Evolutionary conservation across 169 alveolate genomes (phyloP).

Genomic region (Plasmodium vivax): DNA sequence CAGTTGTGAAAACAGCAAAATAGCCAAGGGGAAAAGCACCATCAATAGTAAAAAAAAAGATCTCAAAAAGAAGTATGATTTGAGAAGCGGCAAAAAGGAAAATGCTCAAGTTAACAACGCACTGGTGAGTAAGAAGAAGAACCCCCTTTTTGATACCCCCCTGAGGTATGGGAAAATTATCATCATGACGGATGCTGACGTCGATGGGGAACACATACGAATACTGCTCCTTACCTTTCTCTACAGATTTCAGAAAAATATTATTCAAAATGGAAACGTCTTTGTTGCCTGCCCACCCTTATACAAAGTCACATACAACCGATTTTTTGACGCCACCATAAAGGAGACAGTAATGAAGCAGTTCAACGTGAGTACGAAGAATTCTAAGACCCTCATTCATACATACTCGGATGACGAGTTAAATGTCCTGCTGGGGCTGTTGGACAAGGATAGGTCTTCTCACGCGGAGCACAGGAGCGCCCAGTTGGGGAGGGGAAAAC

Average conservation of each 20-base stretch:
- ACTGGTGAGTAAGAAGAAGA: conserved; percentile 35
- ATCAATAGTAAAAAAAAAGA: conserved; percentile 24
- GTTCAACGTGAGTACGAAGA: conserved; percentile 77
- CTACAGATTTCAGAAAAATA: conserved; percentile 80
- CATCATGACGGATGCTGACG: conserved; percentile 89
- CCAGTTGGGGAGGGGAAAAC: background rate
- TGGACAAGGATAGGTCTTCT: conserved; percentile 44
- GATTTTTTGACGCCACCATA: conserved; percentile 29
- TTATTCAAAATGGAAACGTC: conserved; percentile 82
- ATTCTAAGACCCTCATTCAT: conserved; percentile 75
- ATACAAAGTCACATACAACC: conserved; percentile 80
- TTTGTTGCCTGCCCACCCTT: conserved; percentile 88
- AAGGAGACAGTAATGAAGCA: conserved; percentile 48
- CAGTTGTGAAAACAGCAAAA: conserved; percentile 48
- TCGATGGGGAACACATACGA: conserved; percentile 88
- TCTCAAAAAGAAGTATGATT: conserved; percentile 39
- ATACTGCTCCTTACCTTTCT: conserved; percentile 83
- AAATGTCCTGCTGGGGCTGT: conserved; percentile 23
- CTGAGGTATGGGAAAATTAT: conserved; percentile 85
- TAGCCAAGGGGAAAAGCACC: background rate
- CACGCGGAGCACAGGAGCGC: background rate
- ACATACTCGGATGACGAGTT: conserved; percentile 63
- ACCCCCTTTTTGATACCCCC: conserved; percentile 11
- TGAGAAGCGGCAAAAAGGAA: background rate
- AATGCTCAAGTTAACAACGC: background rate